These are phyloP conservation scores for Thraustochytrium sp. DNA, from an alignment of 352 stramenopile genomes.

Conservation along the genomic window DNA sequence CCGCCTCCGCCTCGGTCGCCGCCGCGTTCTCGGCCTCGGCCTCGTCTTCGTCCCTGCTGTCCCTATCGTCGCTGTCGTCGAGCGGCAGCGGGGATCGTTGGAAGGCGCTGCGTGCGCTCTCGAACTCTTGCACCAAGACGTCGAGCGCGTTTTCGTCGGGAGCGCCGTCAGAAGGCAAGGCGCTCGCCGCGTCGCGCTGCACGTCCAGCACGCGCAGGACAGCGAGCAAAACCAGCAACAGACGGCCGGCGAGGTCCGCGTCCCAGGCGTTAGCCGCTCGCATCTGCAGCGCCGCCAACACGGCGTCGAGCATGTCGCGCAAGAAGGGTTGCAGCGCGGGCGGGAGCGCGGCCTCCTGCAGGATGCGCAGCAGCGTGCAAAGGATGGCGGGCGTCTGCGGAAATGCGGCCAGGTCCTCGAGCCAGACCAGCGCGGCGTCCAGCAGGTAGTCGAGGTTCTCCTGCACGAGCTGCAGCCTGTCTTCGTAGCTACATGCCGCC, in stretches of 20 bases:
- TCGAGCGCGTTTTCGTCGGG: background rate
- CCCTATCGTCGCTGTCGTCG: no score
- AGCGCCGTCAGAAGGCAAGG: background rate
- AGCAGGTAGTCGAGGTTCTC: constrained; percentile 28
- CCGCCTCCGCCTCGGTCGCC: background rate
- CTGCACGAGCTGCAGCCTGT: background rate
- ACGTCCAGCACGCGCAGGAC: background rate
- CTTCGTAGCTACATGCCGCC: background rate
- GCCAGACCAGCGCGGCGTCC: background rate
- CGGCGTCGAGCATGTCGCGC: background rate
- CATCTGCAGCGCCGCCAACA: background rate
- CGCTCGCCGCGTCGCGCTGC: background rate
- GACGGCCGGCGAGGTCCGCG: background rate
- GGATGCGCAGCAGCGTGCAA: background rate
- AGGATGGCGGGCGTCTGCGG: background rate
- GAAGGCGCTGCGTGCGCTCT: no score
- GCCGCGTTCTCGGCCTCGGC: background rate
- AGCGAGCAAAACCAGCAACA: background rate
- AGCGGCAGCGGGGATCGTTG: no score
- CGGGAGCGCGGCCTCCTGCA: background rate
- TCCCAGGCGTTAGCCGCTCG: background rate
- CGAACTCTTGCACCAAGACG: background rate
- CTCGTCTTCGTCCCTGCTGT: background rate
- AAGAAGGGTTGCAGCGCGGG: background rate
- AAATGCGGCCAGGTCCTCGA: background rate